Percentiles rank a stretch among this genome's conserved stretches.
Conservation (phyloP, 1,139 yeast genomes). For the Blastobotrys capitulatus region DNA sequence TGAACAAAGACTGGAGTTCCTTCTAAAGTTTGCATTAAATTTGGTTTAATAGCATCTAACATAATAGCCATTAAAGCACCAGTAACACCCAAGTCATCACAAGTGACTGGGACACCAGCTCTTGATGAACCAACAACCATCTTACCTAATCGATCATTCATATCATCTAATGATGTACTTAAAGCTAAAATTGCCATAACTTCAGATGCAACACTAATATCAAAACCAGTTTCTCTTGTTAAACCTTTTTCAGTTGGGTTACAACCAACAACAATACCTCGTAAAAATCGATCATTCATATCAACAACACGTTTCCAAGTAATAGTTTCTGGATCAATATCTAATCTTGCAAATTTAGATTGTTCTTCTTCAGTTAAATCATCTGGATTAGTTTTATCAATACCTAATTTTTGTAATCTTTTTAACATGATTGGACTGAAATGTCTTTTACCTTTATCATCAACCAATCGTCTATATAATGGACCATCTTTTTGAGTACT, state of each 20-base stretch:
- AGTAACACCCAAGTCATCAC: conserved; percentile 95
- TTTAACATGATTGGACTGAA: conserved; percentile 75
- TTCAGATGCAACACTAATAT: conserved; percentile 94
- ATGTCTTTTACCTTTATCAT: conserved; percentile 73
- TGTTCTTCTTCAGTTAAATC: conserved; percentile 79
- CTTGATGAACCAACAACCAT: conserved; percentile 86
- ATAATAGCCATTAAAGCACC: conserved; percentile 95
- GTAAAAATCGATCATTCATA: conserved; percentile 86
- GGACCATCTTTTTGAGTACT: conserved; percentile 83
- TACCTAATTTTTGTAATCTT: conserved; percentile 77
- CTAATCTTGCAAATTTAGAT: conserved; percentile 71
- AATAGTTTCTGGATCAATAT: conserved; percentile 88
- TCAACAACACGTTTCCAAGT: conserved; percentile 98
- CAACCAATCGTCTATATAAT: conserved; percentile 79
- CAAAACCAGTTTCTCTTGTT: conserved; percentile 87
- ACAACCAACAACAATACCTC: conserved; percentile 88
- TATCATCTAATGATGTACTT: conserved; percentile 72
- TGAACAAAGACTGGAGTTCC: conserved; percentile 98
- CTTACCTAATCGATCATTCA: conserved; percentile 85
- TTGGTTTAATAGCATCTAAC: conserved; percentile 96
- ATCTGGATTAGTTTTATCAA: conserved; percentile 74
- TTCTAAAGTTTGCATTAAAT: conserved; percentile 95
- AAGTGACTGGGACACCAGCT: conserved; percentile 84
- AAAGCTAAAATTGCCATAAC: conserved; percentile 98
- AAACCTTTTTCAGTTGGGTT: conserved; percentile 93